Percentiles rank a stretch among this genome's conserved stretches.
These are phyloP conservation scores for Diophrys sp. DNA, from an alignment of 73 alveolate species.

Conservation along the genomic window DNA sequence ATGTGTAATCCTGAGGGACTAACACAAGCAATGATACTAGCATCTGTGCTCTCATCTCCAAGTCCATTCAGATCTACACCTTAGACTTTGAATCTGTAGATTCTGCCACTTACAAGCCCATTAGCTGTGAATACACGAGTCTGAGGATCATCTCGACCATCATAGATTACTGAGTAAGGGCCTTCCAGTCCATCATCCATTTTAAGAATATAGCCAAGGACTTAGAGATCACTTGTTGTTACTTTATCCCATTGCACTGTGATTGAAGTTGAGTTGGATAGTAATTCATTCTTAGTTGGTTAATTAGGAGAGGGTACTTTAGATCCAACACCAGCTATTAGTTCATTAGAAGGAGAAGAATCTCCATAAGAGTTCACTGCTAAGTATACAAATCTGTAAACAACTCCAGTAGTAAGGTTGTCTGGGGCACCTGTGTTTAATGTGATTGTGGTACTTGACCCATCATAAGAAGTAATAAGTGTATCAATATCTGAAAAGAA, in stretches of 20 bases:
- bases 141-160: constrained; percentile 52
- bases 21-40: constrained; percentile 41
- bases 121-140: not conserved
- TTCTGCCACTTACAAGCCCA: constrained; percentile 26
- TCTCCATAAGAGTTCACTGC: constrained; percentile 49
- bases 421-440: constrained; percentile 25
- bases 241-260: constrained; percentile 37
- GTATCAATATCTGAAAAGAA: constrained; percentile 11
- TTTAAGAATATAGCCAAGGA: constrained; percentile 36
- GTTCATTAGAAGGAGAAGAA: constrained; percentile 30
- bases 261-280: constrained; percentile 29
- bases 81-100: constrained; percentile 47
- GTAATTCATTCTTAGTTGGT: constrained; percentile 5
- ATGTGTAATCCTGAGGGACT: constrained; percentile 35
- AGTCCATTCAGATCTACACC: constrained; percentile 66
- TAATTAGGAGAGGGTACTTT: constrained; percentile 39
- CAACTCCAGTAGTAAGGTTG: constrained; percentile 20
- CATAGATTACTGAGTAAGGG: constrained; percentile 30
- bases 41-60: constrained; percentile 20
- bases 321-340: constrained; percentile 51
- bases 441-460: constrained; percentile 9
- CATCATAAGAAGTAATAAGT: constrained; percentile 19
- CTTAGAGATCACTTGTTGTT: constrained; percentile 36
- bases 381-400: constrained; percentile 53
- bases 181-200: constrained; percentile 64